Base-by-base conservation (phyloP, 2,329 filamentous ascomycete species). In the Xylaria sp. region DNA sequence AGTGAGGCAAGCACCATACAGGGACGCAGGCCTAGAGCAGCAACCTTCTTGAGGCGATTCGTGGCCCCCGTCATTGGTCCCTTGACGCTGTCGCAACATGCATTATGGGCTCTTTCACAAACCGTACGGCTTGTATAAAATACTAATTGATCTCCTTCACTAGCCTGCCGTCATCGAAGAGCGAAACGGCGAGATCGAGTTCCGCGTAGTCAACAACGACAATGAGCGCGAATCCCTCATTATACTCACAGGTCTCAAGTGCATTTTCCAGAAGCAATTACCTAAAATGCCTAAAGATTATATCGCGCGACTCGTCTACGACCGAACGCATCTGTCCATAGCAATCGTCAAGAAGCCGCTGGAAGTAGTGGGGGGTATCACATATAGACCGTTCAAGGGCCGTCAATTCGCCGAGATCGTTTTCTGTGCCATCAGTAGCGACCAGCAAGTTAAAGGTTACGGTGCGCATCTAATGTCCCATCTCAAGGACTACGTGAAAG, bases 231-330 rank as follows among this genome's bases (percentile, higher is more conserved):
- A 97, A 72, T 96, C 91, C 73, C 88, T 93, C 68, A 96, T 98
- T 73, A 96, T 99, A 70, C 83, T 99, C 61, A 97, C 94, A 0
- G 95, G 95, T 13, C 82, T 99, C 57, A 99, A 98, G 75, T 97
- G 93, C 74, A 96, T 99, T 67, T 98, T 99, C 72, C 95, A 99
- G 75, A 98, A 98, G 71, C 95, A 99, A 74, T 83, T 99, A 5
- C 95, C 95, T 0, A 98, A 98, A 78, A 99, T 99, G 95, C 95
- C 95, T 13, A 97, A 98, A 77, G 95, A 98, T 74, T 99, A 99
- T 76, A 98, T 99, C 70, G 95, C 95, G 3, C 91, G 95, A 38
- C 87, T 99, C 7, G 95, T 99, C 60, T 99, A 99, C 79, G 95
- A 99, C 77, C 89, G 95, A 54, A 97, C 94, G 5, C 95, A 99